Percentiles rank a stretch among this genome's conserved stretches.
These are phyloP conservation scores for Ramicandelaber brevisporus DNA, from an alignment of 192 early-diverging fungal genomes.

Conservation along the genomic window DNA sequence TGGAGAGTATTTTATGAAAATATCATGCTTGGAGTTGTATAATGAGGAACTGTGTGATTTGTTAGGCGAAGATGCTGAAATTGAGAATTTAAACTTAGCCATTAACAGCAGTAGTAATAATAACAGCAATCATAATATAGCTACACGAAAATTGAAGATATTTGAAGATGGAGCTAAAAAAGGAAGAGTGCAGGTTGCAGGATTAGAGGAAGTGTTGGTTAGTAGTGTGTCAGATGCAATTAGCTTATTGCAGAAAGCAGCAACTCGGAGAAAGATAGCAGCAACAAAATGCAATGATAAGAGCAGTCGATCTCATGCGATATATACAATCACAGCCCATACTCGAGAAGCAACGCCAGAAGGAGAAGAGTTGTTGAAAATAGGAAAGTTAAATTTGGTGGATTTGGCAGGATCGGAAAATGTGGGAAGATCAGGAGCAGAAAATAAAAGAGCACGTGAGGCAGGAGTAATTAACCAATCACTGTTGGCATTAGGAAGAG, in stretches of 20 bases:
- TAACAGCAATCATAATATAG: slow-evolving; percentile 4
- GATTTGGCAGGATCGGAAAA: slow-evolving; percentile 92
- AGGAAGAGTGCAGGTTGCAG: slow-evolving; percentile 50
- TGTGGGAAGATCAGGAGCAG: slow-evolving; percentile 70
- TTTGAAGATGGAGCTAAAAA: slow-evolving; percentile 41
- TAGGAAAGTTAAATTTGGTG: slow-evolving; percentile 88
- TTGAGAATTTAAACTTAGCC: not conserved
- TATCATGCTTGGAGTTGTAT: slow-evolving; percentile 84
- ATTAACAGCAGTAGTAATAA: not conserved
- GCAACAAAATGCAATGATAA: slow-evolving; percentile 75
- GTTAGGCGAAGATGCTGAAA: slow-evolving; percentile 21
- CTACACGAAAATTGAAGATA: slow-evolving; percentile 33
- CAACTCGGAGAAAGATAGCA: slow-evolving; percentile 47
- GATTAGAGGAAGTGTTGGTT: slow-evolving; percentile 55
- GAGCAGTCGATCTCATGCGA: slow-evolving; percentile 80
- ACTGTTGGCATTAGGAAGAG: slow-evolving; percentile 38
- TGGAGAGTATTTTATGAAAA: slow-evolving; percentile 51
- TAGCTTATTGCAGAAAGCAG: slow-evolving; percentile 36
- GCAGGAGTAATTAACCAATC: slow-evolving; percentile 79
- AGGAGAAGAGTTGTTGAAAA: slow-evolving; percentile 70
- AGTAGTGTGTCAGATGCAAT: slow-evolving; percentile 50
- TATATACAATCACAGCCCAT: slow-evolving; percentile 76
- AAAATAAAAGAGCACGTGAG: slow-evolving; percentile 55
- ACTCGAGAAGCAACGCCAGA: slow-evolving; percentile 57
- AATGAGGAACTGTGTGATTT: slow-evolving; percentile 91